Evolutionary conservation across 148 eudicot genomes (phyloP), one percentile per base, ranked within the genome.

Genomic region (Drosera capensis): DNA sequence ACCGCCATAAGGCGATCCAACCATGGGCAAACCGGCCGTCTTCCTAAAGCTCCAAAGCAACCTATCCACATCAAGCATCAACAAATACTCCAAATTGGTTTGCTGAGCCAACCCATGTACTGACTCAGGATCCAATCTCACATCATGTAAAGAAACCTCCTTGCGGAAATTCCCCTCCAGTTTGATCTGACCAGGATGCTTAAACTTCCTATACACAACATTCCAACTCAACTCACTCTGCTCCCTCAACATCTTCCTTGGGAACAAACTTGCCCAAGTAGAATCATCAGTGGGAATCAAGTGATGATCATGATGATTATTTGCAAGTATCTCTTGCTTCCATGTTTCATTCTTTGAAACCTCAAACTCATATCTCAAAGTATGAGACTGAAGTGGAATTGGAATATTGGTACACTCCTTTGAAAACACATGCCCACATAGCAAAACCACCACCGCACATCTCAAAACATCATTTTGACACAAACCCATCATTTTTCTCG

Each of bases 401-500:
- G 64, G 63, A 13, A 35, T 14, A 50, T 90, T 78, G 8, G 88
- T 76, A 59, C 99, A 84, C 63, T 68, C 79, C 31, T 84, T 90
- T 14, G n/a, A 2, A 4, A 34, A 13, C 4, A 28, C 31, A 28
- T 9, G 6, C 11, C 14, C 13, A 34, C 13, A 34, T 11, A 34
- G 38, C 38, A 34, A 34, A 4, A 34, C 3, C n/a, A 34, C 38
- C 11, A 15, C 14, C 9, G n/a, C 38, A 5, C 6, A 34, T 34
- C 2, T 34, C 38, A 13, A 34, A 4, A 34, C 11, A 34, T 11
- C 38, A 34, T 34, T 34, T 13, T 2, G n/a, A 4, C 38, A 5
- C n/a, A 34, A 34, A 34, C 14, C 14, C 38, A 9, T 34, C 38
- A 34, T 34, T 34, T 34, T 34, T 34, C n/a, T n/a, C n/a, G n/a